Conservation (phyloP, 148 eudicot genomes). For the Chenopodium suecicum region DNA sequence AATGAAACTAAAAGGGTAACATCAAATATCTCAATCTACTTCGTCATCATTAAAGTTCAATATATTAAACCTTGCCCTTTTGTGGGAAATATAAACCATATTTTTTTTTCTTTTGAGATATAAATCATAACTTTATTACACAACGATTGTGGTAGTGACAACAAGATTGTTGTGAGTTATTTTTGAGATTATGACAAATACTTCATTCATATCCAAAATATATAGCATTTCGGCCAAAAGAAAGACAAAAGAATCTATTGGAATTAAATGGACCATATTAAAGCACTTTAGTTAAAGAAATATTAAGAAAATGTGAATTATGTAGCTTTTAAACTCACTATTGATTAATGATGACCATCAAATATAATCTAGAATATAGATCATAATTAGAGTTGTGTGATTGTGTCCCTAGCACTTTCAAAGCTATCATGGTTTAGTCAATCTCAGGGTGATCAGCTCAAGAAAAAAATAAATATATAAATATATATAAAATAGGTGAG, state of each 20-base stretch:
- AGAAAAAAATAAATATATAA: conserved; percentile 1
- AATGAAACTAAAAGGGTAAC: too few relatives aligned
- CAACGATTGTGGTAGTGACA: not conserved
- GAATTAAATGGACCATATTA: conserved; percentile 3
- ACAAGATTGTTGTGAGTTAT: not conserved
- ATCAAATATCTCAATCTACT: too few relatives aligned
- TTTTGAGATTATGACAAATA: not conserved
- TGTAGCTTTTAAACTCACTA: conserved; percentile 1
- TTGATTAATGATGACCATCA: conserved; percentile 6
- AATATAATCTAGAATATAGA: not conserved
- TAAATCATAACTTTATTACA: not conserved
- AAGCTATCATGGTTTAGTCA: conserved; percentile 18
- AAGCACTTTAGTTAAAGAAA: not conserved
- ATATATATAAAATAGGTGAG: not conserved
- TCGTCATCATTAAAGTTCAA: too few relatives aligned
- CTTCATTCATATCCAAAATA: not conserved
- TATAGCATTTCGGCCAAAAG: conserved; percentile 29
- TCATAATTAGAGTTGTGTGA: not conserved
- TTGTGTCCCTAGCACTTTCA: conserved; percentile 12
- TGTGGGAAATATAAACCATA: not conserved
- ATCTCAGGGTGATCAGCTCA: conserved; percentile 18
- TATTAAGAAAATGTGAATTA: not conserved
- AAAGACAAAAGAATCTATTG: not conserved
- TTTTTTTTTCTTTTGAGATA: not conserved
- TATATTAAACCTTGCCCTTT: too few relatives aligned